Conservation (phyloP, 2,329 filamentous ascomycete genomes). For the Pseudogymnoascus sp. region DNA sequence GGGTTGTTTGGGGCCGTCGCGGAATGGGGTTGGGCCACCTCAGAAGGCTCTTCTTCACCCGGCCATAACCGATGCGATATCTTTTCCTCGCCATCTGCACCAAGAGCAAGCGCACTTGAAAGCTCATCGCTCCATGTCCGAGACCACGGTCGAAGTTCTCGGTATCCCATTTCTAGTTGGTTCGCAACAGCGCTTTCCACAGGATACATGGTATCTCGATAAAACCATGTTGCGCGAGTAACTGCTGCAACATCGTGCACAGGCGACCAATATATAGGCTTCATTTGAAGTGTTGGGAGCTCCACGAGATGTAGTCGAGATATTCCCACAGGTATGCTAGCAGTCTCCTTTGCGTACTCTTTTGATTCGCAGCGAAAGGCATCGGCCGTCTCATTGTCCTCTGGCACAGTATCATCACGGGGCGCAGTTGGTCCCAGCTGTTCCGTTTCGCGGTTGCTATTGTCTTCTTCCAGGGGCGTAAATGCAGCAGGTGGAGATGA, state of each 20-base stretch:
- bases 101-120: conserved; percentile 81
- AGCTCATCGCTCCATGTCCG: conserved; percentile 91
- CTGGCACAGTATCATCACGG: not conserved
- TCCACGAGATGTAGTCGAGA: conserved; percentile 87
- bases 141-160: conserved; percentile 79
- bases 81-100: conserved; percentile 84
- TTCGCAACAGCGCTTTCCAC: conserved; percentile 82
- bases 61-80: conserved; percentile 76
- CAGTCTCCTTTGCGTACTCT: conserved; percentile 23
- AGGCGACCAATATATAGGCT: conserved; percentile 96
- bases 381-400: conserved; percentile 15
- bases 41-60: conserved; percentile 38
- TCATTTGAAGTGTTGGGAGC: conserved; percentile 77
- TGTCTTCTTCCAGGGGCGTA: not conserved
- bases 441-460: not conserved
- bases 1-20: conserved; percentile 38
- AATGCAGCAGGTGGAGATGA: not conserved
- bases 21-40: conserved; percentile 23
- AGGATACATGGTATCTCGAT: conserved; percentile 88
- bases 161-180: conserved; percentile 83
- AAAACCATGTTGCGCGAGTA: conserved; percentile 90
- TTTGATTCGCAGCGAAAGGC: conserved; percentile 24
- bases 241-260: conserved; percentile 82
- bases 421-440: not conserved
- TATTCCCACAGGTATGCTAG: conserved; percentile 73